Conservation (phyloP, 768 basidiomycete genomes). For the Mycena leptocephala region DNA sequence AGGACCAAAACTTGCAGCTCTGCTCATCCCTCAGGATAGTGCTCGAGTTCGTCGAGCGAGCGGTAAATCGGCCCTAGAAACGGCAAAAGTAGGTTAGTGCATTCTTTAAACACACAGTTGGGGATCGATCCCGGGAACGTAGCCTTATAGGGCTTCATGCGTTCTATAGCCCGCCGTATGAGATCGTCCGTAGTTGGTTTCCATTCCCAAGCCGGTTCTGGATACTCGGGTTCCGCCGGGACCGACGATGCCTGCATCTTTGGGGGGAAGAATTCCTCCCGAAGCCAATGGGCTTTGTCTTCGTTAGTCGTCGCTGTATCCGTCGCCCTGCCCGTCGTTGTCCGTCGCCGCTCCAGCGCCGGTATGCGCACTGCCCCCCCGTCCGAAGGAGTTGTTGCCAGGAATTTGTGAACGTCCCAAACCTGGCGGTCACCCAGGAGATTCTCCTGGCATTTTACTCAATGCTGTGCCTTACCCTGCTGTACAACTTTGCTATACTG, state of each 20-base stretch:
- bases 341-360: conserved; percentile 30
- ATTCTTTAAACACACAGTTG: conserved; percentile 51
- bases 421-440: conserved; percentile 15
- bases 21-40: conserved; percentile 41
- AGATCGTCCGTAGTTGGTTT: conserved; percentile 41
- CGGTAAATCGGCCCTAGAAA: conserved; percentile 46
- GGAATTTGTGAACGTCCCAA: conserved; percentile 45
- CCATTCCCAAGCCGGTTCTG: conserved; percentile 38
- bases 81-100: conserved; percentile 39
- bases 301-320: conserved; percentile 36
- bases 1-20: conserved; percentile 48
- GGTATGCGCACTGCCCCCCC: conserved; percentile 46
- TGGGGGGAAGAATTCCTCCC: conserved; percentile 49
- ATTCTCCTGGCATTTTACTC: conserved; percentile 47
- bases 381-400: conserved; percentile 39
- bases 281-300: conserved; percentile 41
- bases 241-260: conserved; percentile 6
- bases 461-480: conserved; percentile 43
- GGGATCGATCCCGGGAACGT: conserved; percentile 42
- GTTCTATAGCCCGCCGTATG: conserved; percentile 41
- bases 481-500: conserved; percentile 33
- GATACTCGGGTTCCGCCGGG: conserved; percentile 41
- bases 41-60: conserved; percentile 41
- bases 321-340: background rate
- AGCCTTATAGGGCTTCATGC: conserved; percentile 54